Percentiles rank a stretch among this genome's conserved stretches.
Conservation (phyloP, 805 yeast genomes). For the Wickerhamomyces alni region DNA sequence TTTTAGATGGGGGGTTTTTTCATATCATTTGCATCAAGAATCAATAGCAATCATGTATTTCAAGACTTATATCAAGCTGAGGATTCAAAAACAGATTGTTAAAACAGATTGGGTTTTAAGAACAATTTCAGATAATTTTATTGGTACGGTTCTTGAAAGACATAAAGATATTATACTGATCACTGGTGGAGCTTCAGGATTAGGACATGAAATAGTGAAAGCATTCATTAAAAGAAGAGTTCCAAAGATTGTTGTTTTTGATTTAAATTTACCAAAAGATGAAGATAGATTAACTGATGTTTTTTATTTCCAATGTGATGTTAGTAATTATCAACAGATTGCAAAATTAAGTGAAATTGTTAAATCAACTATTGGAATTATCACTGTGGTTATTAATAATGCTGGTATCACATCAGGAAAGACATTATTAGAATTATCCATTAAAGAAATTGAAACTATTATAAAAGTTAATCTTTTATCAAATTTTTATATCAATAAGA, state of each 20-base stretch:
- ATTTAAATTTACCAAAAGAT: slow-evolving; percentile 34
- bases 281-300: slow-evolving; percentile 32
- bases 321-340: slow-evolving; percentile 46
- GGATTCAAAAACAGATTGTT: slow-evolving; percentile 13
- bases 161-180: slow-evolving; percentile 57
- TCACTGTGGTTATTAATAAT: slow-evolving; percentile 72
- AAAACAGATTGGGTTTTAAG: slow-evolving; percentile 6
- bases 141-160: slow-evolving; percentile 51
- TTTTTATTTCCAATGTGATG: slow-evolving; percentile 63
- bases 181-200: slow-evolving; percentile 82
- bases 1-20: too few relatives aligned
- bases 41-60: too few relatives aligned
- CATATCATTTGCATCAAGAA: too few relatives aligned
- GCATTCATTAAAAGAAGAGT: slow-evolving; percentile 38
- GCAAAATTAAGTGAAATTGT: slow-evolving; percentile 34
- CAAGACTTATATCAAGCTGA: slow-evolving; percentile 11
- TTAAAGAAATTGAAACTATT: slow-evolving; percentile 54
- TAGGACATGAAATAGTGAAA: slow-evolving; percentile 61
- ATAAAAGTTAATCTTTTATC: slow-evolving; percentile 67
- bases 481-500: slow-evolving; percentile 61
- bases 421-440: slow-evolving; percentile 44
- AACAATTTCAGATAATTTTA: slow-evolving; percentile 28
- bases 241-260: slow-evolving; percentile 57
- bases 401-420: slow-evolving; percentile 73
- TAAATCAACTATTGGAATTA: slow-evolving; percentile 43